Evolutionary conservation across 352 stramenopile species (phyloP), one percentile per base, ranked within the genome.

Genomic region (Pythium volutum): DNA sequence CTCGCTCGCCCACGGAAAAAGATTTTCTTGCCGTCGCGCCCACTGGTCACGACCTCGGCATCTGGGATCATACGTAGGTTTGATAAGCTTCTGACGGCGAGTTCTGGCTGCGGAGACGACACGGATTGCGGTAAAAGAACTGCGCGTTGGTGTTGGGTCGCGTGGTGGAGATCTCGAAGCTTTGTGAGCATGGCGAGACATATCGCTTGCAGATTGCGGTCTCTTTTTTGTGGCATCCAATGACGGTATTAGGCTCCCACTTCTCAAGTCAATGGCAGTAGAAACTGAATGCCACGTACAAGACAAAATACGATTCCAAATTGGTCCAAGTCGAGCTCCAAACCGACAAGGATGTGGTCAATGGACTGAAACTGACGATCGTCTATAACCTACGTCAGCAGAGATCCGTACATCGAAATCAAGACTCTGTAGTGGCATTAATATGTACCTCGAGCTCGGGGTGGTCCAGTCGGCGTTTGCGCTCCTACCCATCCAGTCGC

Each of bases 1-100:
- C 45, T 55, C 22, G 33, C 20, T 25, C 67, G 54, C 27, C 64
- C 57, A 45, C 74, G 76, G 55, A 79, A 83, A 42, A 67, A 77
- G 43, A 79, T 77, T 23, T 58, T 70, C 51, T 71, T 75, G 12
- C 75, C 75, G 39, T 84, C 72, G 12, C 55, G 58, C 2, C 63
- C 67, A 23, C 54, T 52, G 25, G 81, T 68, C 27, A 65, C 49
- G 6, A 84, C 25, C 15, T 84, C 69, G 1, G 75, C 68, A 20
- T 81, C 72, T 22, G 1, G 31, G 12, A 63, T 62, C 3, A 15
- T 4, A 6, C 5, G n/a, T 6, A 22, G 22, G 2, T 23, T 22
- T 16, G n/a, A 14, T n/a, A 20, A 27, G 27, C 25, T 36, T 51
- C 7, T 34, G n/a, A n/a, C 4, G 5, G 18, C 16, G n/a, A n/a